These are phyloP conservation scores for Aspergillus pseudoglaucus DNA, from an alignment of 2,329 filamentous ascomycete species.

Conservation along the genomic window DNA sequence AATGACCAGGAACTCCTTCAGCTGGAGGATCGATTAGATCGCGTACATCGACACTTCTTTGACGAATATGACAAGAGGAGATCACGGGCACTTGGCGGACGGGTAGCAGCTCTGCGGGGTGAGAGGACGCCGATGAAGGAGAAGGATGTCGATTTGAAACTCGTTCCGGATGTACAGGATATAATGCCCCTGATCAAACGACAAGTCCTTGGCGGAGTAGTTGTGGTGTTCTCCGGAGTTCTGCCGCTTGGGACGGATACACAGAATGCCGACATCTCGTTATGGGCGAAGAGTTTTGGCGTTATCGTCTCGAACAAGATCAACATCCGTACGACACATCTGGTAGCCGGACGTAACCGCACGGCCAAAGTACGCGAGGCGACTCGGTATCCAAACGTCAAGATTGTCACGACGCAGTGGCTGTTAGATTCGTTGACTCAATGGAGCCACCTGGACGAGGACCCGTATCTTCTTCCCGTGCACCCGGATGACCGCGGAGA, in stretches of 20 bases:
- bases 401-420: conserved; percentile 90
- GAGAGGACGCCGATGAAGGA: conserved; percentile 38
- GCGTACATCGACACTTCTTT: conserved; percentile 75
- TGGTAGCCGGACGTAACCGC: conserved; percentile 55
- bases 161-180: conserved; percentile 76
- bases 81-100: conserved; percentile 38
- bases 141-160: conserved; percentile 46
- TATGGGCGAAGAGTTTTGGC: conserved; percentile 83
- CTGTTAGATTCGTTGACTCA: conserved; percentile 74
- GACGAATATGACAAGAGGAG: conserved; percentile 64
- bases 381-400: conserved; percentile 69
- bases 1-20: conserved; percentile 76
- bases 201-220: conserved; percentile 65
- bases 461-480: conserved; percentile 69
- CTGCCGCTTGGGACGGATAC: conserved; percentile 76
- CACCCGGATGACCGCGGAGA: conserved; percentile 59
- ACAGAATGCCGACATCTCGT: conserved; percentile 73
- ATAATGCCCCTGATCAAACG: conserved; percentile 80
- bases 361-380: conserved; percentile 91
- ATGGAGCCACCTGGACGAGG: conserved; percentile 76
- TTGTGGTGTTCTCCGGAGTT: conserved; percentile 84
- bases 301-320: conserved; percentile 50
- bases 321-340: conserved; percentile 43
- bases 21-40: conserved; percentile 67
- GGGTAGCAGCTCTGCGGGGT: conserved; percentile 46